Conservation (phyloP, 495 filamentous ascomycete genomes). For the Choiromyces venosus region DNA sequence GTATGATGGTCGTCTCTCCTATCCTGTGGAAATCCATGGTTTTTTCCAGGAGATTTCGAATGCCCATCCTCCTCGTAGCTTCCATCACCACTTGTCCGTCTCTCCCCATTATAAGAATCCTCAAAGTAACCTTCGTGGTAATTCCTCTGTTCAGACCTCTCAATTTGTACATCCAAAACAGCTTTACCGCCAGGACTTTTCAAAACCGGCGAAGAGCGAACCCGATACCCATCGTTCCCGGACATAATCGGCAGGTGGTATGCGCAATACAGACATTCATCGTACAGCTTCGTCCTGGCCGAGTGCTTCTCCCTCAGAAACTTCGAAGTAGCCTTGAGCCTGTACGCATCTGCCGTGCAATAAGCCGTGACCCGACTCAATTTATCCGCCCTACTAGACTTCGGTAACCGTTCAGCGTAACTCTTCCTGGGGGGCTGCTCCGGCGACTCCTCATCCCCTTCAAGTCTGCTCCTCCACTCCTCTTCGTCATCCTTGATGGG, state of each 20-base stretch:
- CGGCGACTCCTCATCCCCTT: conserved; percentile 42
- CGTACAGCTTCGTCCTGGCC: conserved; percentile 96
- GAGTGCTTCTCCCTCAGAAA: conserved; percentile 86
- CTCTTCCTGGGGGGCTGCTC: conserved; percentile 60
- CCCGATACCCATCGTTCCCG: conserved; percentile 75
- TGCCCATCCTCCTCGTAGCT: conserved; percentile 41
- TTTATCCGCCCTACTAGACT: conserved; percentile 78
- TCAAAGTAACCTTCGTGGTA: conserved; percentile 84
- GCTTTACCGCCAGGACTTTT: conserved; percentile 91
- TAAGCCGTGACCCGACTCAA: conserved; percentile 88
- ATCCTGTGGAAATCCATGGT: conserved; percentile 16
- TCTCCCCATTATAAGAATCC: conserved; percentile 45
- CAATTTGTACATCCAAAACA: conserved; percentile 90
- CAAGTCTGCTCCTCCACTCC: conserved; percentile 52
- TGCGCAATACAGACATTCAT: conserved; percentile 92
- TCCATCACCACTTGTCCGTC: conserved; percentile 41
- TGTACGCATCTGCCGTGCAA: conserved; percentile 90
- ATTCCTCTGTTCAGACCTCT: conserved; percentile 81
- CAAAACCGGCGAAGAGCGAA: conserved; percentile 81
- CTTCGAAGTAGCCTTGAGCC: conserved; percentile 73
- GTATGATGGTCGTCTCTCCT: conserved; percentile 18
- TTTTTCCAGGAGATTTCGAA: conserved; percentile 17
- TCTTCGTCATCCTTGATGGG: conserved; percentile 77
- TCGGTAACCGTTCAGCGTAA: conserved; percentile 91
- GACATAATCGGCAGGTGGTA: conserved; percentile 88